phyloP scores from a whole-genome alignment of 1,284 basidiomycete species.

The Pholiota adiposa region DNA sequence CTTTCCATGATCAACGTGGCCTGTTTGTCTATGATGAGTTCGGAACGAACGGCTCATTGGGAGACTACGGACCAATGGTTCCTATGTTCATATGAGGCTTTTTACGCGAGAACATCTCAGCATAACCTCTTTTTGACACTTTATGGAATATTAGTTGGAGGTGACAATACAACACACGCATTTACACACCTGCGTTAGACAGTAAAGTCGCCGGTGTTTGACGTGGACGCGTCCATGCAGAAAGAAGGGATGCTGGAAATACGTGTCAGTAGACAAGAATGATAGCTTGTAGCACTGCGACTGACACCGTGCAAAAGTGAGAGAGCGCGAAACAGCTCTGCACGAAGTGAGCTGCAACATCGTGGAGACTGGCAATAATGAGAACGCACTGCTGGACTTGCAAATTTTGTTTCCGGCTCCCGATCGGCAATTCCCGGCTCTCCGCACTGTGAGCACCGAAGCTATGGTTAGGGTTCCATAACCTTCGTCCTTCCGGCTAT shows the following conservation, averaged over 20 bases:
- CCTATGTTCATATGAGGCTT: constrained; percentile 99
- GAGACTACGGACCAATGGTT: constrained; percentile 73
- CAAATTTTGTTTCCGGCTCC: constrained; percentile 27
- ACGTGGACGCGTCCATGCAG: constrained; percentile 37
- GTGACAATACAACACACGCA: constrained; percentile 3
- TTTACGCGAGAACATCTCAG: constrained; percentile 81
- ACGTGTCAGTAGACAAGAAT: constrained; percentile 24
- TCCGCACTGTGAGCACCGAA: constrained; percentile 18
- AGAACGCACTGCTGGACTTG: constrained; percentile 21
- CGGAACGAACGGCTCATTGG: neutral
- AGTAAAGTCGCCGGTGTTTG: constrained; percentile 28
- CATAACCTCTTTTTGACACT: constrained; percentile 66
- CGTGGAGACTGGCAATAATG: constrained; percentile 25
- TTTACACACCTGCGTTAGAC: constrained; percentile 31
- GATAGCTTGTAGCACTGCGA: too few relatives aligned
- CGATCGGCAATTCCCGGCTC: constrained; percentile 26
- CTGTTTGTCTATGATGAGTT: constrained; percentile 36
- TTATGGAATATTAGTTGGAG: constrained; percentile 9
- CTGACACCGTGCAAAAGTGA: constrained; percentile 54
- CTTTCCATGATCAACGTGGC: constrained; percentile 94
- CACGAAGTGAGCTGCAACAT: constrained; percentile 60
- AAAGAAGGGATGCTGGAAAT: constrained; percentile 38
- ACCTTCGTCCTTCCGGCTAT: constrained; percentile 33
- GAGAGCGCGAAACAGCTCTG: constrained; percentile 52
- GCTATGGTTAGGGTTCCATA: constrained; percentile 26